These are phyloP conservation scores for Suillus cothurnatus DNA, from an alignment of 768 basidiomycete genomes.

Conservation along the genomic window DNA sequence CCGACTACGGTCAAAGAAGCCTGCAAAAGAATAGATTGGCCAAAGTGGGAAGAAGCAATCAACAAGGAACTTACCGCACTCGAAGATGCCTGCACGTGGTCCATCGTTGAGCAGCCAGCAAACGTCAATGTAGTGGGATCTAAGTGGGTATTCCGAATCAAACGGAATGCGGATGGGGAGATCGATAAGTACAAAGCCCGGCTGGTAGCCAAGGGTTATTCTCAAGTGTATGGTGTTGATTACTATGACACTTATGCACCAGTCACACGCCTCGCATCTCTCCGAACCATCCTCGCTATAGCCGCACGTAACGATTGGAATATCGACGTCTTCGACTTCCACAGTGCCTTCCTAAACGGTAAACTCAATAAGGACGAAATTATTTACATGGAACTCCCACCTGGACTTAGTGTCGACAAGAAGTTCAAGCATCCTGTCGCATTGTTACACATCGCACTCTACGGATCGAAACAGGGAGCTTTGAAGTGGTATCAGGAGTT, in stretches of 20 bases:
- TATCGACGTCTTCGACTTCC: not conserved
- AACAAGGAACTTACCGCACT: conserved; percentile 19
- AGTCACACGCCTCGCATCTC: not conserved
- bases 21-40: conserved; percentile 23
- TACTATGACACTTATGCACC: not conserved
- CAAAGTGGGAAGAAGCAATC: conserved; percentile 24
- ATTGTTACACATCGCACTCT: too few relatives aligned
- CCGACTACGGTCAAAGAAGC: conserved; percentile 23
- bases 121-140: too few relatives aligned
- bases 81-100: conserved; percentile 30
- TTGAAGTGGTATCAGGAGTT: conserved; percentile 8
- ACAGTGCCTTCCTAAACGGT: not conserved
- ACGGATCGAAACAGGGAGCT: too few relatives aligned
- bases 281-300: not conserved
- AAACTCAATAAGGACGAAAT: not conserved
- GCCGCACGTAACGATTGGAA: rapidly evolving
- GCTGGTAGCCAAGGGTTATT: not conserved
- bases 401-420: not conserved
- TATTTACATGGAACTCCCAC: conserved; percentile 15
- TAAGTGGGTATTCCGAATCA: too few relatives aligned
- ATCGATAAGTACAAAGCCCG: not conserved
- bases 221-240: rapidly evolving
- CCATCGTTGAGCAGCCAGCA: conserved; percentile 25
- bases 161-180: not conserved
- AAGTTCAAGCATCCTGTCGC: too few relatives aligned